phyloP scores from a whole-genome alignment of 768 basidiomycete genomes.

The Rubroboletus pulcherrimus region DNA sequence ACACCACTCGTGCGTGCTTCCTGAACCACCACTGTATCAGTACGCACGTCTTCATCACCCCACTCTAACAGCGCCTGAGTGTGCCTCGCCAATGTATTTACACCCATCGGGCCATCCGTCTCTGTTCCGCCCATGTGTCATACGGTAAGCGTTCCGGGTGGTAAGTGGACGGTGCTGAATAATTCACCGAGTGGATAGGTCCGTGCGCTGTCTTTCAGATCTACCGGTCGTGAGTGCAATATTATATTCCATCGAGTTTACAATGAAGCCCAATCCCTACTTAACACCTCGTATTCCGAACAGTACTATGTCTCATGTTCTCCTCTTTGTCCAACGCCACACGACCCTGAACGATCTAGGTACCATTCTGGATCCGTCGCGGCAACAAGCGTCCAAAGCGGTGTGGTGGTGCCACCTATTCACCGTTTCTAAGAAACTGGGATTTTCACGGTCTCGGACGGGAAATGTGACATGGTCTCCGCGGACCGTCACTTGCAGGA shows the following conservation, averaged over 20 bases:
- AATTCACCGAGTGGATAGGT: background rate
- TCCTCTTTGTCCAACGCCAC: slow-evolving; percentile 10
- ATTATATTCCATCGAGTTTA: background rate
- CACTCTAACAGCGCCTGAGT: slow-evolving; percentile 4
- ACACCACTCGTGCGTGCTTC: background rate
- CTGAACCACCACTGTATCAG: background rate
- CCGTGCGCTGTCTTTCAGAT: background rate
- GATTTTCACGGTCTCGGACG: slow-evolving; percentile 1
- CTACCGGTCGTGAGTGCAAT: background rate
- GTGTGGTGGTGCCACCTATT: background rate
- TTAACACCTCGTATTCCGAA: background rate
- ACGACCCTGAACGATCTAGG: slow-evolving; percentile 2
- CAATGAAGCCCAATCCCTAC: background rate
- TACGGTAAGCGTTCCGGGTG: background rate
- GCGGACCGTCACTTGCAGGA: slow-evolving; percentile 20
- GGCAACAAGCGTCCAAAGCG: background rate
- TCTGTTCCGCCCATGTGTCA: slow-evolving; percentile 6
- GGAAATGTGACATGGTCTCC: slow-evolving; percentile 15
- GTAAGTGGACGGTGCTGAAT: background rate
- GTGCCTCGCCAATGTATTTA: background rate
- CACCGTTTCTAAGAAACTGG: background rate
- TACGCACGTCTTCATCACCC: background rate
- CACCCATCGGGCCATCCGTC: background rate
- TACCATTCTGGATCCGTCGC: slow-evolving; percentile 1
- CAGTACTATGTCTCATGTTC: background rate